These are phyloP conservation scores for Yamadazyma endophytica DNA, from an alignment of 805 yeast species.

Conservation along the genomic window DNA sequence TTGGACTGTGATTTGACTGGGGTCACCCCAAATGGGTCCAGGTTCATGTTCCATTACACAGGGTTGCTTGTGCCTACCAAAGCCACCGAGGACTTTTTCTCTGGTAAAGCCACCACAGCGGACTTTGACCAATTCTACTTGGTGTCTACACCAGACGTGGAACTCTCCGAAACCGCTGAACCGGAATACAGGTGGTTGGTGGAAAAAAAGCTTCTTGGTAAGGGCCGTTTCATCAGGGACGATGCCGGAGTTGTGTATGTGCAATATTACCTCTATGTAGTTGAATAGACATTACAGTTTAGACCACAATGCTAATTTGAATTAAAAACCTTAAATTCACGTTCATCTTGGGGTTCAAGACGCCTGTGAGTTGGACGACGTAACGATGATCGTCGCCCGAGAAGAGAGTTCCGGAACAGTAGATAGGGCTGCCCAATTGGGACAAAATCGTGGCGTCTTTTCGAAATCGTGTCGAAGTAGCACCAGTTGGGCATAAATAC, in stretches of 20 bases:
- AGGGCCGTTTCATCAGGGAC: conserved; percentile 55
- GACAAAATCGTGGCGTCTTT: too few species aligned
- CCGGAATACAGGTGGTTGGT: conserved; percentile 49
- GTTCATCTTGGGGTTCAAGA: too few species aligned
- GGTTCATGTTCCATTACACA: conserved; percentile 40
- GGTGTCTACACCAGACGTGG: conserved; percentile 43
- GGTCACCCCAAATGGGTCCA: conserved; percentile 40
- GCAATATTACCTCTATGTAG: conserved; percentile 49
- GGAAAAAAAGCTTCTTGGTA: conserved; percentile 48
- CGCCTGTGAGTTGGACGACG: too few species aligned
- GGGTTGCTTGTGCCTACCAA: conserved; percentile 44
- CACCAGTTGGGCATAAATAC: too few species aligned
- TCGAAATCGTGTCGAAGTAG: too few species aligned
- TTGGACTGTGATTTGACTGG: conserved; percentile 51
- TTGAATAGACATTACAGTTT: too few species aligned
- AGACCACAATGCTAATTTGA: too few species aligned
- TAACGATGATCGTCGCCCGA: too few species aligned
- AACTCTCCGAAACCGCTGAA: conserved; percentile 37
- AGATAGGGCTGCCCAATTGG: too few species aligned
- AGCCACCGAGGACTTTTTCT: conserved; percentile 29
- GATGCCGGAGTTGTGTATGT: conserved; percentile 43
- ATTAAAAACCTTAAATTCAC: too few species aligned
- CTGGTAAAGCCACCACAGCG: conserved; percentile 21
- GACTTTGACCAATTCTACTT: conserved; percentile 47
- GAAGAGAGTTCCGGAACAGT: too few species aligned